Evolutionary conservation across 805 yeast species (phyloP).

Genomic region (Lipomyces chichibuensis): DNA sequence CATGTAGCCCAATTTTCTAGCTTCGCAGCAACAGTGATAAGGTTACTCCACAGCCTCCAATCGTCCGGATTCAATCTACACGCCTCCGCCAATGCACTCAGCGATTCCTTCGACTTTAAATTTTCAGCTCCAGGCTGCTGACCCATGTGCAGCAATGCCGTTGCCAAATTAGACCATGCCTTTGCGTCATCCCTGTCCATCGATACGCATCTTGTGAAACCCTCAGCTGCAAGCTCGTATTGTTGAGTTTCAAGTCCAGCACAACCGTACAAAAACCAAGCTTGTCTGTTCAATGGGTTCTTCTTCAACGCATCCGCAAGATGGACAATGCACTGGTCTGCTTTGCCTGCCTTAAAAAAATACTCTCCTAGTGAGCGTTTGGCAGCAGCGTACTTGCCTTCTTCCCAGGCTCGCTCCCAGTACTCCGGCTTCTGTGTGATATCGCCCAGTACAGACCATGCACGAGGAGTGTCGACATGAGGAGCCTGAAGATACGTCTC

Average conservation of each 20-base stretch:
- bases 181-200: constrained; percentile 77
- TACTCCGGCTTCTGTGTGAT: constrained; percentile 70
- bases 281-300: constrained; percentile 73
- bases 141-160: constrained; percentile 67
- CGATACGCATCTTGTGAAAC: constrained; percentile 87
- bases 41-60: constrained; percentile 92
- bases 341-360: constrained; percentile 57
- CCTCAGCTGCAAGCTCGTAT: constrained; percentile 81
- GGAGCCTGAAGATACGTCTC: constrained; percentile 51
- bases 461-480: constrained; percentile 78
- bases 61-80: constrained; percentile 62
- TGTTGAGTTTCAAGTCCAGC: constrained; percentile 74
- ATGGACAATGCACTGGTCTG: constrained; percentile 62
- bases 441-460: constrained; percentile 83
- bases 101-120: constrained; percentile 58
- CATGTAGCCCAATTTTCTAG: constrained; percentile 89
- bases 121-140: constrained; percentile 46
- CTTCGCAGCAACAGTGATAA: constrained; percentile 76
- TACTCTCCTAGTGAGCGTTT: constrained; percentile 79
- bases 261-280: constrained; percentile 94
- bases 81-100: constrained; percentile 81
- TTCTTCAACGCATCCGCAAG: constrained; percentile 72
- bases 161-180: constrained; percentile 91
- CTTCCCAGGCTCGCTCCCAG: constrained; percentile 88
- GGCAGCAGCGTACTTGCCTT: constrained; percentile 81